Base-by-base conservation (phyloP, 768 basidiomycete species). In the Sistotremastrum niveocremeum region DNA sequence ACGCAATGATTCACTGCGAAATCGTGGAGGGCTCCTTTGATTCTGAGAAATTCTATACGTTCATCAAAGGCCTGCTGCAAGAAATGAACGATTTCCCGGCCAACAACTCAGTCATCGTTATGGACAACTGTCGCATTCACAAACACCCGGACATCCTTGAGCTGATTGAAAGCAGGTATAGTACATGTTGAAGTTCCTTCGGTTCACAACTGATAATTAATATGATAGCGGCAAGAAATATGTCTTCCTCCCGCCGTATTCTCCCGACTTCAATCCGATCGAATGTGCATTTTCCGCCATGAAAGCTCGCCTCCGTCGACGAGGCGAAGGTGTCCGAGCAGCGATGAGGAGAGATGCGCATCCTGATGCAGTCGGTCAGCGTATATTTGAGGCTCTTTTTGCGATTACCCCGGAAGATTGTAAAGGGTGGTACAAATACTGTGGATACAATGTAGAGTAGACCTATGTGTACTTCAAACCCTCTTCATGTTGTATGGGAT, bases 1-100 rank as follows among this genome's bases (percentile, higher is more conserved):
- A n/a, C n/a, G 67, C 67, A 3, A 57, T 68, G 4, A 8, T 67
- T 2, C 54, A 63, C 44, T 38, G 55, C 4, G 50, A 59, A 9
- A 53, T 67, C 30, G 45, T 59, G 2, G 47, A 58, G 28, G 57
- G 60, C 0, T 57, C 65, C 2, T 66, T 59, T 48, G 64, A 53
- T 20, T 48, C 43, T 0, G 48, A 32, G 6, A 33, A 4, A 2
- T 68, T 71, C 49, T 28, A 36, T 0, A 20, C 52, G 0, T 71
- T 67, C 47, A 54, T 72, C 7, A 37, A 54, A 4, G 50, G 56
- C 0, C 50, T 70, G 0, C 54, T 37, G 40, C 42, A 46, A 29
- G 38, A 41, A 7, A 55, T 51, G 46, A 46, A 56, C 8, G 53
- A 51, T 32, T 57, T 41, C 39, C 56, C 56, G 3, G 49, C 12